Evolutionary conservation across 2,329 filamentous ascomycete genomes (phyloP), one percentile per base, ranked within the genome.

Genomic region (Paecilomyces formosus): DNA sequence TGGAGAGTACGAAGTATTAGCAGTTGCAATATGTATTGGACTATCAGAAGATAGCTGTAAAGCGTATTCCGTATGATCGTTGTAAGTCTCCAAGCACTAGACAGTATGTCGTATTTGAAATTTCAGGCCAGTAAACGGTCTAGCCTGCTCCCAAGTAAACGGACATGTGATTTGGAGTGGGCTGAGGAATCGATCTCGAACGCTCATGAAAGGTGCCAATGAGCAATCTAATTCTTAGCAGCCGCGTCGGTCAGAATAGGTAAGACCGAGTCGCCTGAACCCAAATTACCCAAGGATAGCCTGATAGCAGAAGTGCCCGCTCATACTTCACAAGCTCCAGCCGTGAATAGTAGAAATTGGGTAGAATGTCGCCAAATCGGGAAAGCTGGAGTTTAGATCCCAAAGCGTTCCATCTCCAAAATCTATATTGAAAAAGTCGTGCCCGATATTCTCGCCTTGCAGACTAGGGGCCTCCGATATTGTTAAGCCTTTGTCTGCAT

Each of bases 401-500:
- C 39, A 45, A 18, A 45, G 39, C 3, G n/a, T 18, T 18, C 15
- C 39, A 21, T 45, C 39, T 45, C 39, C 39, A 45, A 45, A 45
- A 7, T 15, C 39, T 9, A 45, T 45, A 45, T 45, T 21, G 39
- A 45, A 45, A n/a, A 9, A 3, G n/a, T 8, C n/a, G n/a, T 45
- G 15, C 8, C 39, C 39, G n/a, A 18, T 21, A 18, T 45, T 45
- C 18, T 45, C 39, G n/a, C 39, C 2, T 9, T 45, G 39, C 3
- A 15, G n/a, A 6, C n/a, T n/a, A 45, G n/a, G 39, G 1, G n/a
- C 13, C 8, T 45, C 39, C 18, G 39, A 8, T 8, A 8, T 1
- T 2, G 18, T 45, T 18, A 18, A 45, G n/a, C n/a, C 39, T 18
- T n/a, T n/a, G 3, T 45, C n/a, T 8, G 76, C 65, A 28, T 67